Evolutionary conservation across 2,329 filamentous ascomycete species (phyloP), one percentile per base, ranked within the genome.

Genomic region (Fonsecaea multimorphosa): DNA sequence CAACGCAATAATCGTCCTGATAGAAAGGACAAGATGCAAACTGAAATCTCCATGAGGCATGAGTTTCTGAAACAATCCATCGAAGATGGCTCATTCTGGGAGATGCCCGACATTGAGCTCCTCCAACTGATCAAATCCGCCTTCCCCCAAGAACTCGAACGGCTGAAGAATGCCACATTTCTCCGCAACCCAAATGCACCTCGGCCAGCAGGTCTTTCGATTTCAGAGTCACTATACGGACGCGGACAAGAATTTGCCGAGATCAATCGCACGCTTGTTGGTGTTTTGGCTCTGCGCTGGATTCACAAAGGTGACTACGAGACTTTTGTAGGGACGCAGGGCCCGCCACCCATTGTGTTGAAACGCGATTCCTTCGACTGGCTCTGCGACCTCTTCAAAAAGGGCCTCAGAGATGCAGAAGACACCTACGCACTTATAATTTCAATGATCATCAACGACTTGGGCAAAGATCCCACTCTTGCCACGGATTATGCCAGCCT

Each of bases 191-290:
- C 65, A 5, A 58, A 63, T 32, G 56, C 56, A 34, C 46, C 61
- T 14, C 60, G 61, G 1, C 64, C 68, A 2, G 46, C 52, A 8
- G 49, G 61, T 0, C 36, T 19, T n/a, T 76, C 74, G 2, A 76
- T 76, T 12, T 77, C 76, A 3, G 60, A 72, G 29, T 61, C 71
- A 1, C 59, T 78, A 5, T 78, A 71, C 52, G 67, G 58, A 2
- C 27, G 71, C 52, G 67, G 58, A 2, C 27, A 71, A 11, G 71
- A 78, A 14, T 78, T 74, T 56, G 68, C 73, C 34, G 78, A 80
- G 69, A 73, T 80, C 36, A 78, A 79, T 55, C 76, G 78, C 22
- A 79, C 78, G 0, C 71, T 79, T 3, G 73, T 77, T 40, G 74
- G 76, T n/a, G 67, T 79, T 11, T 65, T 78, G n/a, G 70, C 75